phyloP scores from a whole-genome alignment of 257 asterid genomes.

The Mentha longifolia region DNA sequence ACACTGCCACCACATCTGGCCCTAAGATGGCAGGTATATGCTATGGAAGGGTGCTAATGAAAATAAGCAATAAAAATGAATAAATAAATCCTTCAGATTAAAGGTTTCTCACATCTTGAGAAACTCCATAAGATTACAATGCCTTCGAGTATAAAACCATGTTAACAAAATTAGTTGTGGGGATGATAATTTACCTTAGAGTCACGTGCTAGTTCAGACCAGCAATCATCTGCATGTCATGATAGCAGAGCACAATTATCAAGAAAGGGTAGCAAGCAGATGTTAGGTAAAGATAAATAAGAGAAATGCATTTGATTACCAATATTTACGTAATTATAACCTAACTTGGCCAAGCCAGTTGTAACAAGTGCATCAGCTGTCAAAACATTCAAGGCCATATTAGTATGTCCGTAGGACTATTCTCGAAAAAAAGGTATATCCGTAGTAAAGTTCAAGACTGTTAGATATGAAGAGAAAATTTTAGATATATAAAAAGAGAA shows the following conservation, averaged over 20 bases:
- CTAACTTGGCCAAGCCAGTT: constrained; percentile 85
- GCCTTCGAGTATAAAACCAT: constrained; percentile 12
- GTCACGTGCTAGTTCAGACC: constrained; percentile 70
- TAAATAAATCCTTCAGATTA: not conserved
- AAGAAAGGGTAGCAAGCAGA: constrained; percentile 27
- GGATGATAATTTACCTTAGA: constrained; percentile 50
- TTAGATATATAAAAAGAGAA: not conserved
- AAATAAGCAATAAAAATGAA: not conserved
- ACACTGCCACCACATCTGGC: not conserved
- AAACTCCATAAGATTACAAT: constrained; percentile 20
- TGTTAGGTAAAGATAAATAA: constrained; percentile 11
- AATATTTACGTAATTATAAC: constrained; percentile 76
- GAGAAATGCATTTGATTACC: constrained; percentile 49
- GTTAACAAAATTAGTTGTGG: constrained; percentile 12
- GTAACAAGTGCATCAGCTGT: constrained; percentile 92
- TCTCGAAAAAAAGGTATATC: too few relatives aligned
- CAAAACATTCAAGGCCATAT: constrained; percentile 27
- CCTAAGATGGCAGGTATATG: not conserved
- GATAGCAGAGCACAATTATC: constrained; percentile 17
- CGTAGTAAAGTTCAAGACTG: not conserved
- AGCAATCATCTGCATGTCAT: constrained; percentile 87
- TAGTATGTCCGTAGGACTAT: not conserved
- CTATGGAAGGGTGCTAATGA: not conserved
- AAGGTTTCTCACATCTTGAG: not conserved
- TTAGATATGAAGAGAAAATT: not conserved